These are phyloP conservation scores for Hibiscus syriacus DNA, from an alignment of 345 rosid species.

Conservation along the genomic window DNA sequence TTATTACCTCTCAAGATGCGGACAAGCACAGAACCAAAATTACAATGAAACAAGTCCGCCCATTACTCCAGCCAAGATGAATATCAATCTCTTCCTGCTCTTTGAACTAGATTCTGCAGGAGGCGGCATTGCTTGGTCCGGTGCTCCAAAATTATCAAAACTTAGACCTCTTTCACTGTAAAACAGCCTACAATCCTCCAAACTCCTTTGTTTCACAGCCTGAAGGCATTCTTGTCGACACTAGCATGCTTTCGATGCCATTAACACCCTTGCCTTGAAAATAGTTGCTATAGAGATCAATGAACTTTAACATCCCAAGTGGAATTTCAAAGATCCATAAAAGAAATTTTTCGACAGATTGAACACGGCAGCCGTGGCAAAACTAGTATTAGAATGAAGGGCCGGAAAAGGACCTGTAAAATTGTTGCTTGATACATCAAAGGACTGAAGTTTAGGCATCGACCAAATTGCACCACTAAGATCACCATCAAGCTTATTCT, in stretches of 20 bases:
- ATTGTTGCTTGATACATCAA: slow-evolving; percentile 57
- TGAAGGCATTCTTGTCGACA: slow-evolving; percentile 49
- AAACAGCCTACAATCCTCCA: slow-evolving; percentile 39
- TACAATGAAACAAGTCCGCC: slow-evolving; percentile 41
- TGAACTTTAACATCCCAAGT: slow-evolving; percentile 30
- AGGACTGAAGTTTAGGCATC: slow-evolving; percentile 24
- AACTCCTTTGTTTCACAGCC: slow-evolving; percentile 24
- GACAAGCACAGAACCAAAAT: slow-evolving; percentile 32
- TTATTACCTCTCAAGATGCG: slow-evolving; percentile 27
- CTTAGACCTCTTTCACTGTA: slow-evolving; percentile 36
- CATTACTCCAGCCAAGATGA: slow-evolving; percentile 37
- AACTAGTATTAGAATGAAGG: slow-evolving; percentile 18
- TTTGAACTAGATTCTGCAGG: slow-evolving; percentile 9
- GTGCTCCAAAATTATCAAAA: slow-evolving; percentile 43
- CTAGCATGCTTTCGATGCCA: slow-evolving; percentile 26
- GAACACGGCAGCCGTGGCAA: slow-evolving; percentile 27
- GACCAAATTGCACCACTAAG: slow-evolving; percentile 37
- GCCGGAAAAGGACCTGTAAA: slow-evolving; percentile 44
- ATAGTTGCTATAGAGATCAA: slow-evolving; percentile 72
- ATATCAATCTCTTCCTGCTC: slow-evolving; percentile 32
- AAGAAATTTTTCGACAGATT: slow-evolving; percentile 68
- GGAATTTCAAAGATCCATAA: slow-evolving; percentile 47
- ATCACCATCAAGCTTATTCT: slow-evolving; percentile 45
- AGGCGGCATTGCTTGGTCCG: slow-evolving; percentile 25
- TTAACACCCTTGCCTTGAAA: slow-evolving; percentile 55